A percentile compares a stretch with the other conserved stretches of the same genome.
Evolutionary conservation across 371 early-diverging fungal genomes (phyloP).

Genomic region (Haplosporangium sp.): DNA sequence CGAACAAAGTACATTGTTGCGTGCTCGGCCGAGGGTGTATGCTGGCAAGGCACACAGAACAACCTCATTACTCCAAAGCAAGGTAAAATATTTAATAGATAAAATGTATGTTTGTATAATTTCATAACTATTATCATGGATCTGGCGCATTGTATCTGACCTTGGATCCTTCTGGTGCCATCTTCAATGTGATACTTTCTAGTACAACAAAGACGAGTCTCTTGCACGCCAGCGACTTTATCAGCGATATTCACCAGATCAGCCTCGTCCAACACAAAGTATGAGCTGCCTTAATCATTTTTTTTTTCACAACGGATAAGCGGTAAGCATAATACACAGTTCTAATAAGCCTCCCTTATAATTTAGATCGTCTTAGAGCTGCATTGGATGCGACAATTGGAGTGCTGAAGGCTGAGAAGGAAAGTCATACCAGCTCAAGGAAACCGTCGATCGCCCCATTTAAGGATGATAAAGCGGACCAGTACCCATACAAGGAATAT

Average conservation of each 20-base stretch:
- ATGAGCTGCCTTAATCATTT: not conserved
- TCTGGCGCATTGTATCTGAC: no score
- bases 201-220: conserved; percentile 42
- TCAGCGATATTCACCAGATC: conserved; percentile 11
- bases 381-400: conserved; percentile 48
- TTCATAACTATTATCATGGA: no score
- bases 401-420: conserved; percentile 20
- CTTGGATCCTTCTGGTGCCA: no score
- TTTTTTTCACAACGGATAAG: not conserved
- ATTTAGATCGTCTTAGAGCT: conserved; percentile 26
- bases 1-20: conserved; percentile 28
- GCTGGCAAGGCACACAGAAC: conserved; percentile 34
- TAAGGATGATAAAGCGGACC: conserved; percentile 20
- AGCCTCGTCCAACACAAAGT: conserved; percentile 15
- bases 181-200: not conserved
- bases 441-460: conserved; percentile 1
- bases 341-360: not conserved
- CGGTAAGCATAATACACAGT: no score
- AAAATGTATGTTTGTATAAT: not conserved
- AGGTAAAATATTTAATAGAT: conserved; percentile 18
- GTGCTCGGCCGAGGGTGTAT: conserved; percentile 42
- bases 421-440: conserved; percentile 9
- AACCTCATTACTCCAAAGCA: conserved; percentile 41
- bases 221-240: conserved; percentile 34
- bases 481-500: conserved; percentile 15